Percentiles rank a stretch among this genome's conserved stretches.
Evolutionary conservation across 768 basidiomycete species (phyloP).

Genomic region (Atractiella rhizophila): DNA sequence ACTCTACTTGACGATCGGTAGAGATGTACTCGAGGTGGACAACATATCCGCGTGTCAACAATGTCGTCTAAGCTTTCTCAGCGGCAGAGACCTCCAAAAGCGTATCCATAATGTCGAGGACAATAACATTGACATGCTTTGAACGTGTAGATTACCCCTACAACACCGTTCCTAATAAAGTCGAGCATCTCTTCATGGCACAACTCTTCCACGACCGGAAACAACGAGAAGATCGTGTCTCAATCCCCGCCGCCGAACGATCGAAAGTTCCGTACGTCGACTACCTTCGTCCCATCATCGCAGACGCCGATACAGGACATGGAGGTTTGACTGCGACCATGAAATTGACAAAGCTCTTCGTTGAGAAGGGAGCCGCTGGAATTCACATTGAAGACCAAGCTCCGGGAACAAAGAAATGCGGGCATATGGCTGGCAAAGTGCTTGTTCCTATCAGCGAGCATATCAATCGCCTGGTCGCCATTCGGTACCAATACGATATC

Average conservation of each 20-base stretch:
- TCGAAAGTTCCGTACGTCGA: constrained; percentile 47
- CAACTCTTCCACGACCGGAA: constrained; percentile 99
- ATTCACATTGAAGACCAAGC: constrained; percentile 97
- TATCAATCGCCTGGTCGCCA: constrained; percentile 89
- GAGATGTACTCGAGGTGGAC: too few relatives aligned
- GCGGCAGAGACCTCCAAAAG: neutral
- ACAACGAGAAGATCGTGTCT: constrained; percentile 56
- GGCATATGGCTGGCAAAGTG: constrained; percentile 81
- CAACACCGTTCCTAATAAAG: constrained; percentile 96
- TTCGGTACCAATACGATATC: constrained; percentile 89
- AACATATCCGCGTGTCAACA: too few relatives aligned
- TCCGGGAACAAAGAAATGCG: constrained; percentile 74
- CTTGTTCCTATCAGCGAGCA: constrained; percentile 93
- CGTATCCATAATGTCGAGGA: neutral
- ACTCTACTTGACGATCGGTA: neutral
- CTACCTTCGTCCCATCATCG: constrained; percentile 50
- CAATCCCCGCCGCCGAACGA: constrained; percentile 43
- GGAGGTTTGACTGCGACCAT: constrained; percentile 94
- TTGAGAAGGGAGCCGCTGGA: constrained; percentile 92
- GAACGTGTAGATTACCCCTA: constrained; percentile 59
- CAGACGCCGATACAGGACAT: constrained; percentile 94
- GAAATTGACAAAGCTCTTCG: constrained; percentile 97
- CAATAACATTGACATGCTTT: neutral
- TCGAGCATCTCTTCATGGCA: constrained; percentile 90
- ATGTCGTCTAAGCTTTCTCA: too few relatives aligned